Conservation (phyloP, 805 yeast genomes). For the Citeromyces nyonsensis region DNA sequence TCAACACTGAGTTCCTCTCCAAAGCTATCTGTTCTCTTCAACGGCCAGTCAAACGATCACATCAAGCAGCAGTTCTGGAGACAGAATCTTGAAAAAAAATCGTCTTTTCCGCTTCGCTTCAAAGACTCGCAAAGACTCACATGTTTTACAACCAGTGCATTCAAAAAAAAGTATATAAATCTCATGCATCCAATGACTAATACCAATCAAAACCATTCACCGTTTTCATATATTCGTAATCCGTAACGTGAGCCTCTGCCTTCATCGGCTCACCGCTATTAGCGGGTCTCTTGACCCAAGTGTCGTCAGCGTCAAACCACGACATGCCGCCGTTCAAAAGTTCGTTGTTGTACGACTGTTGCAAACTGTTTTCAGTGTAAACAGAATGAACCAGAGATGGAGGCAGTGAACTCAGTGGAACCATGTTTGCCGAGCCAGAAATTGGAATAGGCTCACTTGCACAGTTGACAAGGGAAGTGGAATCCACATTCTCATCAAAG, state of each 20-base stretch:
- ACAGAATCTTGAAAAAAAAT: too few species aligned
- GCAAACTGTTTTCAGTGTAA: not conserved
- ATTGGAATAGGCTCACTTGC: not conserved
- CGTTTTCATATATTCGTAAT: not conserved
- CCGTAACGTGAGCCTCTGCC: not conserved
- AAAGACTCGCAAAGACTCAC: constrained; percentile 28
- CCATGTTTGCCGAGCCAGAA: not conserved
- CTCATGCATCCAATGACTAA: constrained; percentile 3
- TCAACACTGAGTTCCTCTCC: too few species aligned
- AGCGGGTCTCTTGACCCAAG: not conserved
- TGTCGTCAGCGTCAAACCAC: constrained; percentile 2
- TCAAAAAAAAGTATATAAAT: constrained; percentile 34
- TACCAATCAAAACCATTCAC: constrained; percentile 4
- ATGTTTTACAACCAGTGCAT: constrained; percentile 78
- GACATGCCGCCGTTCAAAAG: constrained; percentile 1
- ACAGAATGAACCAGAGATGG: constrained; percentile 4
- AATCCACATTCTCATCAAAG: not conserved
- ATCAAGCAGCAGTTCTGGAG: too few species aligned
- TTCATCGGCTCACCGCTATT: constrained; percentile 1
- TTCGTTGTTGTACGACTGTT: not conserved
- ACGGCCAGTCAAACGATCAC: too few species aligned
- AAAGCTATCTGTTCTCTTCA: too few species aligned
- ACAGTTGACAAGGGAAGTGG: not conserved
- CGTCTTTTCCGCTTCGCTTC: too few species aligned
- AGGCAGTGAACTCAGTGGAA: constrained; percentile 2